Evolutionary conservation across 495 filamentous ascomycete genomes (phyloP).

Genomic region (Aspergillus sclerotiicarbonarius): DNA sequence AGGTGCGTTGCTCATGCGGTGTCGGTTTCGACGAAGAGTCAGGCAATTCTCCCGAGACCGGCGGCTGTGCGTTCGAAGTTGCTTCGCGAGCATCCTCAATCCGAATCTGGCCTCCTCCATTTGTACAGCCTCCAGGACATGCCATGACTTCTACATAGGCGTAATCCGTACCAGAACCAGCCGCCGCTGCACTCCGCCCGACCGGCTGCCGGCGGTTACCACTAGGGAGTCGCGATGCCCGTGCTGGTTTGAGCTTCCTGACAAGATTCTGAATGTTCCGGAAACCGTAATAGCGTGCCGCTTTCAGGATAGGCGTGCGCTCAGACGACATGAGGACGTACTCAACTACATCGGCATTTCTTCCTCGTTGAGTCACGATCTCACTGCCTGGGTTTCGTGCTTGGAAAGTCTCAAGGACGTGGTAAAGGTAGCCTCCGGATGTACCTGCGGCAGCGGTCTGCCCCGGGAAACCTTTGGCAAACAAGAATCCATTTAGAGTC

Average conservation of each 20-base stretch:
- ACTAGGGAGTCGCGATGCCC: slow-evolving; percentile 71
- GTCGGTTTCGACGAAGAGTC: slow-evolving; percentile 52
- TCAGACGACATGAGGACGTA: slow-evolving; percentile 59
- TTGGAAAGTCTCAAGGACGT: slow-evolving; percentile 72
- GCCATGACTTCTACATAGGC: slow-evolving; percentile 98
- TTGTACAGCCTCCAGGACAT: slow-evolving; percentile 95
- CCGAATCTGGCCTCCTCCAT: slow-evolving; percentile 93
- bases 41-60: slow-evolving; percentile 7
- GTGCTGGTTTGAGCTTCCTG: slow-evolving; percentile 77
- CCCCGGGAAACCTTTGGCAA: slow-evolving; percentile 31
- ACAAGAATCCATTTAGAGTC: slow-evolving; percentile 67
- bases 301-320: slow-evolving; percentile 65
- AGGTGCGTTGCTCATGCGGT: slow-evolving; percentile 74
- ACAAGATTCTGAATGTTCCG: slow-evolving; percentile 98
- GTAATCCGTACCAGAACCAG: slow-evolving; percentile 58
- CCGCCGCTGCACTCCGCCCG: slow-evolving; percentile 31
- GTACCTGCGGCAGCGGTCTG: slow-evolving; percentile 58
- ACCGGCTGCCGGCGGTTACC: slow-evolving; percentile 43
- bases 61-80: slow-evolving; percentile 14
- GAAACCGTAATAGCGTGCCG: slow-evolving; percentile 93
- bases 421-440: slow-evolving; percentile 84
- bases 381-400: slow-evolving; percentile 64
- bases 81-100: slow-evolving; percentile 63
- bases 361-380: slow-evolving; percentile 67
- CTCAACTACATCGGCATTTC: slow-evolving; percentile 88